Percentiles rank a stretch among this genome's conserved stretches.
phyloP scores from a whole-genome alignment of 2,329 filamentous ascomycete genomes.

The Aspergillus sp. region DNA sequence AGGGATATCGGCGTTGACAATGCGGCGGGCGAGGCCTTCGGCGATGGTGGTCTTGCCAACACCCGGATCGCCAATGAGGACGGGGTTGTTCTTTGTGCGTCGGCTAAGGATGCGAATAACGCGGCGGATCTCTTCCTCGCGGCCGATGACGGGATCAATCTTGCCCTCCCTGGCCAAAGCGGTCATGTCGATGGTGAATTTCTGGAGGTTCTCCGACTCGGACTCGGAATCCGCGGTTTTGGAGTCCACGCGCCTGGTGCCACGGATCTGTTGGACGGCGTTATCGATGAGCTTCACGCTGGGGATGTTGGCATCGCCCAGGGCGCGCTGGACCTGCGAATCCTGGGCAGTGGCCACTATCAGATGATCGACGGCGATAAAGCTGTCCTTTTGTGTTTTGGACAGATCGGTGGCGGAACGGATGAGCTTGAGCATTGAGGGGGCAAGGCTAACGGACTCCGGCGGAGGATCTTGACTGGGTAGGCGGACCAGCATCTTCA shows the following conservation, averaged over 20 bases:
- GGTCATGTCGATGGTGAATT: slow-evolving; percentile 99
- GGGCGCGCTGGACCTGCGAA: slow-evolving; percentile 56
- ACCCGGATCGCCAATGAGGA: slow-evolving; percentile 94
- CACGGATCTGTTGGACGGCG: slow-evolving; percentile 83
- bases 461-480: slow-evolving; percentile 93
- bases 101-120: slow-evolving; percentile 86
- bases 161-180: slow-evolving; percentile 93
- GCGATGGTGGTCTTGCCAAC: slow-evolving; percentile 98
- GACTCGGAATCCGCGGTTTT: slow-evolving; percentile 87
- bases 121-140: slow-evolving; percentile 89
- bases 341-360: slow-evolving; percentile 82
- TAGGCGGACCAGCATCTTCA: slow-evolving; percentile 81
- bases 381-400: slow-evolving; percentile 95
- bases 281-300: slow-evolving; percentile 84
- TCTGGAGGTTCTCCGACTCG: slow-evolving; percentile 91
- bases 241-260: slow-evolving; percentile 86
- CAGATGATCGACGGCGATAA: slow-evolving; percentile 87
- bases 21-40: slow-evolving; percentile 87
- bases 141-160: slow-evolving; percentile 92
- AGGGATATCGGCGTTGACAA: slow-evolving; percentile 93
- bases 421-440: slow-evolving; percentile 71
- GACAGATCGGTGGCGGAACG: slow-evolving; percentile 79
- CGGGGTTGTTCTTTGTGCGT: slow-evolving; percentile 96
- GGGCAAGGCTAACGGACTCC: slow-evolving; percentile 74
- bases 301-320: slow-evolving; percentile 82